Conservation (phyloP, 108 stramenopile species). For the Stephanodiscus minutulus region DNA sequence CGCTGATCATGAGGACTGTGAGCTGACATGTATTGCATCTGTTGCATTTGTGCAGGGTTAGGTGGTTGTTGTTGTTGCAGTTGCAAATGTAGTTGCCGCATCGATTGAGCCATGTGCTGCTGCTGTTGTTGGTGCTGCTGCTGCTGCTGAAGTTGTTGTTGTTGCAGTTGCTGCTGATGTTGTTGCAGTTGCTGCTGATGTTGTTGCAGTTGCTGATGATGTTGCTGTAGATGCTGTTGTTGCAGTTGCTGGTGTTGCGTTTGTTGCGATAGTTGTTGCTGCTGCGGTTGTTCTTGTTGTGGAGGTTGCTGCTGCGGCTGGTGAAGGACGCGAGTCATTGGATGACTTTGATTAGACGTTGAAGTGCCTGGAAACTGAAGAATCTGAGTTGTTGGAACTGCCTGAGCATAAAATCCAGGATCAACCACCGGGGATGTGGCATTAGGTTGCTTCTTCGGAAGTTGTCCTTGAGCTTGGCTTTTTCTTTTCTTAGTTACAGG, state of each 20-base stretch:
- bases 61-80: neutral
- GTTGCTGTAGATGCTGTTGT: neutral
- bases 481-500: neutral
- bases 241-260: neutral
- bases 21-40: conserved; percentile 16
- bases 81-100: neutral
- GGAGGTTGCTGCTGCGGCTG: conserved; percentile 8
- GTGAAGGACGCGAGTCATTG: neutral
- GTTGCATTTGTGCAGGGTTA: conserved; percentile 12
- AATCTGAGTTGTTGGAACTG: neutral
- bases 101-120: neutral
- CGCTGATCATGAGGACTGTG: neutral
- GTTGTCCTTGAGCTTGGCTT: neutral
- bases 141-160: conserved; percentile 2
- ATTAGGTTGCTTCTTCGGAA: neutral
- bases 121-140: neutral
- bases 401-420: neutral
- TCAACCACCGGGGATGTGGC: neutral
- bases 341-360: neutral
- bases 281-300: conserved; percentile 8
- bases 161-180: neutral
- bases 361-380: neutral
- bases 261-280: neutral
- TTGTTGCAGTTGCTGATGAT: neutral
- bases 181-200: neutral